Evolutionary conservation across 305 asterid species (phyloP).

Genomic region (Fraxinus velutina): DNA sequence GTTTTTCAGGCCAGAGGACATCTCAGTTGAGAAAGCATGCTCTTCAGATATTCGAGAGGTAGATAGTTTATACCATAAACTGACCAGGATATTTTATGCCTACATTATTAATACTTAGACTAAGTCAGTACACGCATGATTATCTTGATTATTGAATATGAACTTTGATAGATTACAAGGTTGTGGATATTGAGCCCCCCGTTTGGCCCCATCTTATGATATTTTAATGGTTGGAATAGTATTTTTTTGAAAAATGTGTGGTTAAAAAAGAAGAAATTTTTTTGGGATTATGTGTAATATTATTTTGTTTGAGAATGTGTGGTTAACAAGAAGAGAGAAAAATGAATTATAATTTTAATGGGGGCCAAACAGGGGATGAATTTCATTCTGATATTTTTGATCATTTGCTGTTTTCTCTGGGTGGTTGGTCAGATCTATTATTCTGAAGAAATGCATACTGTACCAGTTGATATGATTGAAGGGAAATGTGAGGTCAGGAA

Average conservation of each 20-base stretch:
- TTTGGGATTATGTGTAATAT: no score
- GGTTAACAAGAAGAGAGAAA: no score
- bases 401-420: slow-evolving; percentile 4
- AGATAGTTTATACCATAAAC: background rate
- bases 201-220: no score
- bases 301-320: no score
- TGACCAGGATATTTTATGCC: background rate
- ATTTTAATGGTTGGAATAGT: no score
- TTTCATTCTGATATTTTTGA: background rate
- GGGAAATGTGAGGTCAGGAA: slow-evolving; percentile 85
- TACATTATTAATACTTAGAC: background rate
- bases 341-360: no score
- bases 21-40: slow-evolving; percentile 76
- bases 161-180: slow-evolving; percentile 7
- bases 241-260: no score
- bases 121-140: background rate
- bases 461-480: slow-evolving; percentile 56
- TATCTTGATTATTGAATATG: slow-evolving; percentile 1
- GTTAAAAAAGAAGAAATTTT: no score
- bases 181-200: background rate
- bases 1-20: slow-evolving; percentile 81
- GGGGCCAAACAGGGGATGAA: no score
- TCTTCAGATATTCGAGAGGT: slow-evolving; percentile 90
- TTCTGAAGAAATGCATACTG: slow-evolving; percentile 63
- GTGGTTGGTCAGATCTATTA: slow-evolving; percentile 61